Base-by-base conservation (phyloP, 2,329 filamentous ascomycete species). In the Paraconiothyrium sp. region DNA sequence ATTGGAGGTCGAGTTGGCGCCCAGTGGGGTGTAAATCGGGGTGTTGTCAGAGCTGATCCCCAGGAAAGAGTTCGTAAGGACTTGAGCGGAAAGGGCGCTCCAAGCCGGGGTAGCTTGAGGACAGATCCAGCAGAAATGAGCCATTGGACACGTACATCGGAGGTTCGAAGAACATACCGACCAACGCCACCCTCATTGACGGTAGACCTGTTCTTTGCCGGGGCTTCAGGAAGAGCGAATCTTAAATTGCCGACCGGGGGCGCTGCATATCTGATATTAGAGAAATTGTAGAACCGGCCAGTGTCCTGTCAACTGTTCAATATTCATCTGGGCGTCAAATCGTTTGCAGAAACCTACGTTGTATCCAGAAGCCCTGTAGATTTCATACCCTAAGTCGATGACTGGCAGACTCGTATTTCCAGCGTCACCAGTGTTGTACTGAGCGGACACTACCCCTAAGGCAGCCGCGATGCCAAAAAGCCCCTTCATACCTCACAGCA, bases 181-280 rank as follows among this genome's bases (percentile, higher is more conserved):
- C 68, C 69, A 13, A 78, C 69, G 27, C 70, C 72, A 39, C 84
- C 85, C 47, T 75, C 80, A 50, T 85, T 80, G n/a, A 87, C 73
- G 0, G 67, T 62, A 6, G 78, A 75, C 35, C 84, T 79, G 66
- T 85, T 81, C 48, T 73, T 66, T 8, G 73, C 73, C 3, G 83
- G 82, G 10, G 76, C 65, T 24, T 77, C 74, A 2, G 86, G 85
- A 34, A 81, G 80, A 20, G 78, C 78, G 64, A 86, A 88, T 27
- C 86, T 78, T 48, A 85, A 71, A 14, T 84, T 68, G 10, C 83
- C 85, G 2, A 84, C 63, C 1, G 86, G 85, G 14, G 86, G 81
- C 30, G 83, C 82, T 6, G 84, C 86, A 71, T 84, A 88, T 47
- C 85, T 81, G 63, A 88, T 86, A 66, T 88, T 86, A 56, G 76